Base-by-base conservation (phyloP, 2,329 filamentous ascomycete species). In the Fusarium euwallaceae region DNA sequence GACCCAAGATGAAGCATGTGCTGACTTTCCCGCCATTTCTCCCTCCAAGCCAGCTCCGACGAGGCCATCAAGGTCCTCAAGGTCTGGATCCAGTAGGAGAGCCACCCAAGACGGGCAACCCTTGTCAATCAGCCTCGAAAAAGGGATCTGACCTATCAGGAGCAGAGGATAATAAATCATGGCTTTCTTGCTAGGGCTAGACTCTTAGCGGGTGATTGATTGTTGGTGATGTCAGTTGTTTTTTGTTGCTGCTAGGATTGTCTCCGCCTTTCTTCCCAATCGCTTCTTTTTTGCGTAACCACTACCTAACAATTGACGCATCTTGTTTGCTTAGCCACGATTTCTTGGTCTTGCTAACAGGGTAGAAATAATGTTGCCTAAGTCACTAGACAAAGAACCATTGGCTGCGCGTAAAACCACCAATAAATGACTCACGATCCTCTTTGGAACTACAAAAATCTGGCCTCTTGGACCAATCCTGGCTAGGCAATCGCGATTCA, bases 41-140 rank as follows among this genome's bases (percentile, higher is more conserved):
- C 27, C 27, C n/a, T 43, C 39, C n/a, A 45, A 45, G 22, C 43
- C 27, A 22, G 11, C 20, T 51, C 14, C 14, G 10, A n/a, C 24
- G 61, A 63, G 61, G 45, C 61, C 61, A 63, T 63, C 61, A 63
- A 55, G 61, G 61, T 63, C 61, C 61, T 55, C 61, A 63, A 51
- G 20, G 43, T 22, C 43, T 48, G 22, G 43, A 51, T 29, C 24
- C 24, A 51, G 45, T 51, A n/a, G 24, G 45, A 29, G 22, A 27
- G 45, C 32, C 32, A 17, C 43, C 43, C 43, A 48, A 51, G 45
- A 29, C 24, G 24, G 45, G 24, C 24, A 29, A 61, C 24, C 58
- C 58, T 45, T 61, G 58, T 61, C 39, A 61, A 39, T n/a, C 56
- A 59, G 22, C 56, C 34, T 59, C 36, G 36, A 24, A 24, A 41